Evolutionary conservation across 1,284 basidiomycete species (phyloP).

Genomic region (Austroboletus rostrupii): DNA sequence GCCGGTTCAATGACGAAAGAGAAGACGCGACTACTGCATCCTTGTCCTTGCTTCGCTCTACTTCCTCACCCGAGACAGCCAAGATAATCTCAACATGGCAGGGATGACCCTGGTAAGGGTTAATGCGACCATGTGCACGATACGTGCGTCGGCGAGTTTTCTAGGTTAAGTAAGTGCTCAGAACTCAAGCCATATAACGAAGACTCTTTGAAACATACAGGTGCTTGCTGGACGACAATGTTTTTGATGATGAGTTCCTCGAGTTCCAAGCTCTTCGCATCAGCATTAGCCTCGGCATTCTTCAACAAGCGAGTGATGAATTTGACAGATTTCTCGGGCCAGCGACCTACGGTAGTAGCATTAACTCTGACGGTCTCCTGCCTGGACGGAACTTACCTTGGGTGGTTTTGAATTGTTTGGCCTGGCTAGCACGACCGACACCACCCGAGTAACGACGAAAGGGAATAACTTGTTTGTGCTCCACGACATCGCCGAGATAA

Average conservation of each 20-base stretch:
- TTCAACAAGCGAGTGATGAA: constrained; percentile 94
- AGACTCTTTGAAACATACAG: constrained; percentile 50
- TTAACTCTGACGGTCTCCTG: not conserved
- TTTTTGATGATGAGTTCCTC: constrained; percentile 95
- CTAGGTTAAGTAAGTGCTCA: constrained; percentile 35
- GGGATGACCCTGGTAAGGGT: constrained; percentile 88
- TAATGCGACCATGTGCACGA: constrained; percentile 96
- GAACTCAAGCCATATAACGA: not conserved
- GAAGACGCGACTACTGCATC: constrained; percentile 46
- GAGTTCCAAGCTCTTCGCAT: constrained; percentile 92
- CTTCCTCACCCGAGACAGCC: constrained; percentile 71
- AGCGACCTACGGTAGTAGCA: constrained; percentile 72
- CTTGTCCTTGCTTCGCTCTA: constrained; percentile 88
- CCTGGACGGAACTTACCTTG: constrained; percentile 65
- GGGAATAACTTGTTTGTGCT: constrained; percentile 96
- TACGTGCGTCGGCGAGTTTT: constrained; percentile 99
- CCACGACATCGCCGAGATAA: constrained; percentile 92
- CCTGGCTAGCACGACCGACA: constrained; percentile 96
- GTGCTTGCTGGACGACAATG: constrained; percentile 98
- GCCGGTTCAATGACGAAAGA: constrained; percentile 68
- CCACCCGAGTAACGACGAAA: constrained; percentile 97
- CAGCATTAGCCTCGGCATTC: constrained; percentile 99
- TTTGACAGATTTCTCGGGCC: constrained; percentile 99
- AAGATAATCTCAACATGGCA: constrained; percentile 96
- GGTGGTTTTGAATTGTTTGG: constrained; percentile 95